Evolutionary conservation across 352 stramenopile species (phyloP), one percentile per base, ranked within the genome.

Genomic region (Globisporangium cederbergense): DNA sequence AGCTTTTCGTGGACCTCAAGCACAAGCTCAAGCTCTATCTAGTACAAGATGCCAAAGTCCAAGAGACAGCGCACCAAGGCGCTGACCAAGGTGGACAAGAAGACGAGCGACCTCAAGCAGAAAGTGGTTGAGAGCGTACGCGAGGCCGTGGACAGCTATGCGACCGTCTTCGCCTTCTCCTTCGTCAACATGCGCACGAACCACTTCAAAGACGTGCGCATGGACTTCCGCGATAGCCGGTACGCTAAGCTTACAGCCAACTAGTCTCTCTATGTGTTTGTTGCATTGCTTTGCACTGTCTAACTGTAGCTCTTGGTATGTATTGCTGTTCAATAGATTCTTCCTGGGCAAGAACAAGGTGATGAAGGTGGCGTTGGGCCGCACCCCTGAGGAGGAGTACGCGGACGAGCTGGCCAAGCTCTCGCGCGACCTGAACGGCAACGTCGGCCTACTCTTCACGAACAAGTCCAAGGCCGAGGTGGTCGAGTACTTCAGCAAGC

Each of bases 301-400:
- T 47, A 54, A 1, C 18, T 25, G 40, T 38, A 25, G 14, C 10
- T 18, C 2, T 49, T 51, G 4, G 25, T 34, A 40, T 2, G n/a
- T 69, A 62, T 18, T 55, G 30, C 5, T 34, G 5, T 5, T 40
- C n/a, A 82, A 72, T 58, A 93, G 93, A 60, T 98, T 99, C 76
- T 98, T 99, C 71, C 72, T 99, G 58, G 97, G 97, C 68, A 99
- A 99, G 79, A 99, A 99, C 83, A 99, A 99, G 81, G 84, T 99
- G 45, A 94, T 99, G 77, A 98, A 99, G 78, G 89, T 99, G 54
- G 97, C 97, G 13, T 78, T 99, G 16, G 97, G 97, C 34, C 86
- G 90, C 57, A 91, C 83, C 14, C 86, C 91, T 40, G 95, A 98
- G 71, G 97, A 99, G 66, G 97, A 99, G 76, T 99, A 99, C 75